Base-by-base conservation (phyloP, 345 rosid species). In the Anastatica hierochuntica region DNA sequence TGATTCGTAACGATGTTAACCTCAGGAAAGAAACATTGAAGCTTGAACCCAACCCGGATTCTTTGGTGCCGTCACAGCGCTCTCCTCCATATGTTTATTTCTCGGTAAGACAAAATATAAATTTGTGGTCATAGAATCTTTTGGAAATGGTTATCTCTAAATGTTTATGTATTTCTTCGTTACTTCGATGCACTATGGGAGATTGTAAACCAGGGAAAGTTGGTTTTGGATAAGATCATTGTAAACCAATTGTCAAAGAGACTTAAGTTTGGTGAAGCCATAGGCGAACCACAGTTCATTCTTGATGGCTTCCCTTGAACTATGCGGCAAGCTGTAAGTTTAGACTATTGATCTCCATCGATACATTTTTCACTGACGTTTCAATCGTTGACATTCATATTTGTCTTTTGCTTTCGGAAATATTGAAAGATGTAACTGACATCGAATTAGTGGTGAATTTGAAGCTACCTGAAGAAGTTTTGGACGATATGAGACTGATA, bases 221-320 rank as follows among this genome's bases (percentile, higher is more conserved):
- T 92, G 70, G 95, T 92, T 23, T 88, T 90, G 0, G 97, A 92
- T 71, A 94, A 85, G 72, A 78, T 79, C 45, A 79, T 88, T 24
- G 63, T 88, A 2, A 76, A 68, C 49, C 56, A 88, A 19, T 66
- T 92, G 68, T 79, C 94, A 1, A 88, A 88, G 70, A 77, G 97
- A 57, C 90, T 92, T 10, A 74, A 74, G 36, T 73, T 84, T 42
- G 94, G 94, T 49, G 87, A 85, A 65, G 77, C 81, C 1, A 80
- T 73, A 71, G 95, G 94, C 11, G 95, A 88, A 80, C 74, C 88
- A 3, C 90, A 94, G 5, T 92, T 90, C 62, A 81, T 92, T 56
- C 94, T 88, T 17, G 98, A 88, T 63, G 97, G 98, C 29, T 92
- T 92, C 59, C 98, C 98, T 36, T 83, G 97, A 29, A 92, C 95